Base-by-base conservation (phyloP, 2,329 filamentous ascomycete species). In the Diplodia mutila region DNA sequence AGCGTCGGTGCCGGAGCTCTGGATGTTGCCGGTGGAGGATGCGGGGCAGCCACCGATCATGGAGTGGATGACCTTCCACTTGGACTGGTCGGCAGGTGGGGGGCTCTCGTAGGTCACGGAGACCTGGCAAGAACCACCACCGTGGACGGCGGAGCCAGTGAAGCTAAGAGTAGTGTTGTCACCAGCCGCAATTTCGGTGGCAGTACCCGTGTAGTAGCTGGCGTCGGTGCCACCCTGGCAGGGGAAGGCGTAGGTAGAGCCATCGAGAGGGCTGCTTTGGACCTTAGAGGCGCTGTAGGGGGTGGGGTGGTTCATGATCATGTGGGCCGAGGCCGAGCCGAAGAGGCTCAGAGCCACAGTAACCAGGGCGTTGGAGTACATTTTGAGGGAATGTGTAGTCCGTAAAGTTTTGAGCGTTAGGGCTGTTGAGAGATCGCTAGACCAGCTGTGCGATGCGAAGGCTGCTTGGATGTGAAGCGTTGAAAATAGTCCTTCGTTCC, bases 71-170 rank as follows among this genome's bases (percentile, higher is more conserved):
- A 97, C 94, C 78, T 94, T 93, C 89, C 91, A 99, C 25, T 86
- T 85, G 0, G 54, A 42, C 70, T 85, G 73, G 3, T 78, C 61
- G 63, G 78, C 77, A 9, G 75, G 78, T 29, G 86, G 89, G 0
- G 93, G 89, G 14, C 85, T 82, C 72, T 97, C 94, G 21, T 91
- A 93, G 0, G 94, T 95, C 73, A 99, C 82, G 9, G 90, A 91
- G 67, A 98, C 81, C 74, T 99, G 95, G 82, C 95, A 98, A 0
- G 92, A 96, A 0, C 95, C 95, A 65, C 95, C 95, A 21, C 94
- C 94, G 72, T 99, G 95, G 0, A 90, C 88, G 2, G 93, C 94
- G 59, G 84, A 70, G 18, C 78, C 78, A 0, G 27, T 69, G 71
- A 80, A 76, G 11, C 66, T 67, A 23, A 79, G 46, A 0, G 5